Conservation (phyloP, 495 filamentous ascomycete species). For the Podospora comata region DNA sequence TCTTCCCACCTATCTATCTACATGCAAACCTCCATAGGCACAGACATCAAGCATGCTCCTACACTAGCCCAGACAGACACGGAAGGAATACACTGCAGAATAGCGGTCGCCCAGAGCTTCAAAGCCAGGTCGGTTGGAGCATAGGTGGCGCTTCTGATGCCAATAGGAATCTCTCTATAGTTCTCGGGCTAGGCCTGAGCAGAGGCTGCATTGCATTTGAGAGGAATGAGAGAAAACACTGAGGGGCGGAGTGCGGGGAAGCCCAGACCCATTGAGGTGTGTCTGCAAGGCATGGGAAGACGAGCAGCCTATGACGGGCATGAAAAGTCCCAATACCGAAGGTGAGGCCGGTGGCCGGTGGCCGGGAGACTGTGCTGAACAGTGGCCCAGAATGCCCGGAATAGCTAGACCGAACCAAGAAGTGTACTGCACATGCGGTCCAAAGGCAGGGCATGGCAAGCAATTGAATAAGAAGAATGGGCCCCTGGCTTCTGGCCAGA, state of each 20-base stretch:
- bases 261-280: neutral
- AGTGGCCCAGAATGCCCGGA: conserved; percentile 5
- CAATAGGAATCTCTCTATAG: conserved; percentile 1
- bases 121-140: neutral
- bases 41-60: neutral
- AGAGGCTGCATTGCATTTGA: neutral
- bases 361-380: neutral
- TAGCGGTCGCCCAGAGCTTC: conserved; percentile 1
- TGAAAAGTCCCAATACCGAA: neutral
- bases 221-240: too few relatives aligned
- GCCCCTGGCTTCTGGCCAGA: too few relatives aligned
- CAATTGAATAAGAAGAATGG: neutral
- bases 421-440: too few relatives aligned
- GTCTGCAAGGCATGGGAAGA: neutral
- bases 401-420: neutral
- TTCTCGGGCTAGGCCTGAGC: neutral
- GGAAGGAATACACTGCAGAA: conserved; percentile 8
- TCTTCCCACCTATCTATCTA: too few relatives aligned
- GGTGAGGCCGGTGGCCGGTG: neutral
- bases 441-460: too few relatives aligned
- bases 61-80: neutral
- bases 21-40: too few relatives aligned
- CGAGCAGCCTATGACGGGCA: neutral
- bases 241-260: neutral
- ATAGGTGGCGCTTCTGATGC: neutral